Base-by-base conservation (phyloP, 495 filamentous ascomycete species). In the Parathielavia hyrcaniae region DNA sequence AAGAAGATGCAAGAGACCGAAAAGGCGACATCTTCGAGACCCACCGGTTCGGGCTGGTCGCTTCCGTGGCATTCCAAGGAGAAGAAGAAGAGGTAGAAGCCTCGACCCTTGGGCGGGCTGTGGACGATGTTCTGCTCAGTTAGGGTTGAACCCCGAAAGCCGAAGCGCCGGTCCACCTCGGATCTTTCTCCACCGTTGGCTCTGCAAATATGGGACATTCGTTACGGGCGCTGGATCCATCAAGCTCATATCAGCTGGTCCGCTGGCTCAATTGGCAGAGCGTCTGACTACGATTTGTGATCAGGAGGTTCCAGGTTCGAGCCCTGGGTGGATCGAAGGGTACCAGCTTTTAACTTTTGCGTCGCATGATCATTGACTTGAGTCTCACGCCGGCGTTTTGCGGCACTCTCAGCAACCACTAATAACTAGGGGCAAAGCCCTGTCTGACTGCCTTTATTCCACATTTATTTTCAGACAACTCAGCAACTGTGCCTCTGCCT, bases 1-100 rank as follows among this genome's bases (percentile, higher is more conserved):
- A 56, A 56, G 36, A 69, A 64, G 53, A 65, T 67, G 53, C 49
- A 64, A 20, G 62, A 62, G 8, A 62, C 50, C 13, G 61, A 55
- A 10, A 63, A 70, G 39, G 56, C 53, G 32, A 53, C 49, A 0
- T 22, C 55, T 2, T 55, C 52, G 0, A 63, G 58, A 17, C 20
- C 49, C 7, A 19, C 57, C 0, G 30, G 32, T 30, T 53, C 35
- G 5, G 16, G 41, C 5, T 59, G 57, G 57, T 50, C 57, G 13
- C 22, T 59, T 16, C 36, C 51, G 19, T 59, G 50, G 50, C 40
- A 47, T 1, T 35, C 55, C 2, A 59, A 50, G 22, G 45, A n/a
- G 9, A 53, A 47, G 19, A 17, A 1, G 14, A 46, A 48, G 19
- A 38, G 30, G 26, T 49, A 17, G 8, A 48, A 13, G 5, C 16